Evolutionary conservation across 2,329 filamentous ascomycete species (phyloP).

Genomic region (Alternaria panax): DNA sequence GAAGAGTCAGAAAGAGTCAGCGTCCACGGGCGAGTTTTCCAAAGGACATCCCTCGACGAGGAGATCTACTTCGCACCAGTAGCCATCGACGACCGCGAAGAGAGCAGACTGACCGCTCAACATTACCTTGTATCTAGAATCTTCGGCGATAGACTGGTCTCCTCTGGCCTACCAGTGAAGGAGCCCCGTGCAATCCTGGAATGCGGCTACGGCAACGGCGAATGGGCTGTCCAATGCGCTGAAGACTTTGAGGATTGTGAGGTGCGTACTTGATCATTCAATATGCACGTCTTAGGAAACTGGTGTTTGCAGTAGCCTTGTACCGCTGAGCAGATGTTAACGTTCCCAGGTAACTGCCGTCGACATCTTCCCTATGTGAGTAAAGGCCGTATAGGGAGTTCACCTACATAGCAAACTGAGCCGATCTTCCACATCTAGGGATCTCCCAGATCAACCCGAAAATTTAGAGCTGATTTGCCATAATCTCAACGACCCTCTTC

Average conservation of each 20-base stretch:
- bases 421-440: constrained; percentile 7
- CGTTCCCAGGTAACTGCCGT: constrained; percentile 46
- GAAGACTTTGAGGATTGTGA: constrained; percentile 49
- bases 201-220: constrained; percentile 50
- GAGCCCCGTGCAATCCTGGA: constrained; percentile 48
- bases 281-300: neutral
- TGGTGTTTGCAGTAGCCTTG: neutral
- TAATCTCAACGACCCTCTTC: constrained; percentile 51
- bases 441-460: constrained; percentile 46
- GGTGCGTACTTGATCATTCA: constrained; percentile 34
- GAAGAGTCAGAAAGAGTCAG: constrained; percentile 34
- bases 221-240: constrained; percentile 49
- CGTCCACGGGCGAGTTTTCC: constrained; percentile 50
- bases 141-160: constrained; percentile 40
- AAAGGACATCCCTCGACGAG: constrained; percentile 49
- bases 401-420: neutral
- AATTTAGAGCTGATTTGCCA: constrained; percentile 46
- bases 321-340: constrained; percentile 17
- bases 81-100: constrained; percentile 47
- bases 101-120: constrained; percentile 46
- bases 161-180: constrained; percentile 34
- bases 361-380: constrained; percentile 46
- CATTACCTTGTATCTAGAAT: constrained; percentile 44
- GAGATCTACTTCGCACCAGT: constrained; percentile 51
- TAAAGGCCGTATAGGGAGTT: neutral